phyloP scores from a whole-genome alignment of 345 rosid genomes.

The Chamaenerion angustifolium region DNA sequence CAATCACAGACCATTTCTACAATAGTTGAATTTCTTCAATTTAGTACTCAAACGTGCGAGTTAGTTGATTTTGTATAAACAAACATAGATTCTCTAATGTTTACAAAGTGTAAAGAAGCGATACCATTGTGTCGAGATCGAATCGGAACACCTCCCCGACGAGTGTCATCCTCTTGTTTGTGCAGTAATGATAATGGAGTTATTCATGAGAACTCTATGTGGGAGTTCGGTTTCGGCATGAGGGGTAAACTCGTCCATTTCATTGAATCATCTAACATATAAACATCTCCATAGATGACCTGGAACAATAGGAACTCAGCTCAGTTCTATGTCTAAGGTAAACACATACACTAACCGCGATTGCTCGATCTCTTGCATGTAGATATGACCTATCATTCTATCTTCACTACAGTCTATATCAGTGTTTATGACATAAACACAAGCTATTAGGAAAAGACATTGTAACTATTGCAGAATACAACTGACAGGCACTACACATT shows the following conservation, averaged over 20 bases:
- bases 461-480: too few species aligned
- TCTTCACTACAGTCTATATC: too few species aligned
- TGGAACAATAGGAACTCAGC: slow-evolving; percentile 10
- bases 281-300: slow-evolving; percentile 67
- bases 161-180: slow-evolving; percentile 62
- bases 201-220: slow-evolving; percentile 76
- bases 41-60: not conserved
- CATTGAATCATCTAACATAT: slow-evolving; percentile 63
- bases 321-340: not conserved
- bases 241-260: slow-evolving; percentile 57
- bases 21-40: slow-evolving; percentile 1
- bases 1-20: slow-evolving; percentile 82
- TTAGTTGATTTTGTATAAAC: too few species aligned
- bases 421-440: too few species aligned
- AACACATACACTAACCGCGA: too few species aligned
- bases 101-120: not conserved
- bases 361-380: too few species aligned
- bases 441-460: too few species aligned
- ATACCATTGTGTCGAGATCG: slow-evolving; percentile 44
- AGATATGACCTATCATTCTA: too few species aligned
- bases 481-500: too few species aligned
- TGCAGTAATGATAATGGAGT: slow-evolving; percentile 55
- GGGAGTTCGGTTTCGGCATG: slow-evolving; percentile 80
- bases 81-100: too few species aligned
- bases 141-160: slow-evolving; percentile 74